Conservation (phyloP, 768 basidiomycete species). For the Gloeophyllum trabeum region DNA sequence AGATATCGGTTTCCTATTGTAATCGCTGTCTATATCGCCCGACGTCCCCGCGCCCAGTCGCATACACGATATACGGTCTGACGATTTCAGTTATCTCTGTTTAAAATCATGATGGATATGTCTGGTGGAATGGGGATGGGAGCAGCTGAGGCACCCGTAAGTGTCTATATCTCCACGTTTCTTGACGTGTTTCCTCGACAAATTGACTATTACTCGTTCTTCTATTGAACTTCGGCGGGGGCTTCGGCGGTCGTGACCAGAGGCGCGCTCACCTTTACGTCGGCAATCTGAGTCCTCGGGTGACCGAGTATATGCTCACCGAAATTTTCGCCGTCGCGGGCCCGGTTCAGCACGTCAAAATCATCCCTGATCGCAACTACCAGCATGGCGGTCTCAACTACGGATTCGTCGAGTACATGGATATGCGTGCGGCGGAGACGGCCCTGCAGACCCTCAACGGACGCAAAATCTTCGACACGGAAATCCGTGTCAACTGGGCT, state of each 20-base stretch:
- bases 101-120: conserved; percentile 56
- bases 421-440: conserved; percentile 97
- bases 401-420: conserved; percentile 98
- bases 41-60: conserved; percentile 2
- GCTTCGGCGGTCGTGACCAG: conserved; percentile 34
- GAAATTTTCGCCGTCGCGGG: conserved; percentile 97
- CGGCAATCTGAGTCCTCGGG: conserved; percentile 93
- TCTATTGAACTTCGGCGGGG: not conserved
- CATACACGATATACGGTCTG: conserved; percentile 10
- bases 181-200: not conserved
- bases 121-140: conserved; percentile 44
- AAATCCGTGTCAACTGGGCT: conserved; percentile 99
- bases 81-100: conserved; percentile 15
- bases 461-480: conserved; percentile 98
- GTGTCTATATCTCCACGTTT: conserved; percentile 17
- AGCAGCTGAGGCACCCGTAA: conserved; percentile 68
- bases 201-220: not conserved
- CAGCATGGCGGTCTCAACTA: conserved; percentile 99
- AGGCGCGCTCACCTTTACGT: conserved; percentile 97
- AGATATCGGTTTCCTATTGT: conserved; percentile 15
- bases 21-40: conserved; percentile 8
- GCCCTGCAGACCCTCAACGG: conserved; percentile 98
- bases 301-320: conserved; percentile 98
- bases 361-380: conserved; percentile 98
- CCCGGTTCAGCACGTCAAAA: conserved; percentile 97